phyloP scores from a whole-genome alignment of 176 grass and related monocot genomes.

The Poa pratensis region DNA sequence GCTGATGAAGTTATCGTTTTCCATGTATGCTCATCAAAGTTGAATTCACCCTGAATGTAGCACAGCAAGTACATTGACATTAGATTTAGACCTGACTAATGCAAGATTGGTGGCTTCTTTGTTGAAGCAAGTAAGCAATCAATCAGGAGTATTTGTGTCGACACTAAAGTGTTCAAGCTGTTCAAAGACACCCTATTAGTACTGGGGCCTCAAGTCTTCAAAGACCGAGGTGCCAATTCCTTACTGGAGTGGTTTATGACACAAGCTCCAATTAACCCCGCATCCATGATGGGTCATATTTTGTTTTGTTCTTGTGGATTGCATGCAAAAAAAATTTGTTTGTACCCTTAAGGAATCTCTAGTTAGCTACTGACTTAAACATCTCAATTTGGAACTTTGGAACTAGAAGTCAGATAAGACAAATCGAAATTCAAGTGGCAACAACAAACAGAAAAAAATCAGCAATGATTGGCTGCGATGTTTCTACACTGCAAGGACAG shows the following conservation, averaged over 20 bases:
- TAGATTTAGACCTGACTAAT: not conserved
- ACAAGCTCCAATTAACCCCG: not conserved
- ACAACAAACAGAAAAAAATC: slow-evolving; percentile 19
- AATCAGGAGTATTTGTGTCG: too few species aligned
- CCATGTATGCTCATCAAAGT: slow-evolving; percentile 71
- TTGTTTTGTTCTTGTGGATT: not conserved
- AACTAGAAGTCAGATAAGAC: slow-evolving; percentile 14
- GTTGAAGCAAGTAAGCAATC: slow-evolving; percentile 3
- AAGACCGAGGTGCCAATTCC: not conserved
- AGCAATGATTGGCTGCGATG: slow-evolving; percentile 12
- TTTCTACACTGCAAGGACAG: not conserved
- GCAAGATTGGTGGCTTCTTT: not conserved
- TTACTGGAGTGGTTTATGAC: not conserved
- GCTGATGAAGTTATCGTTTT: slow-evolving; percentile 67
- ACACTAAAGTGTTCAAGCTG: not conserved
- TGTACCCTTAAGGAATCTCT: not conserved
- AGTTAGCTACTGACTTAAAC: slow-evolving; percentile 25
- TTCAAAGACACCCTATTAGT: not conserved
- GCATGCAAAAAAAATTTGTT: slow-evolving; percentile 8
- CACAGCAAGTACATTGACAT: not conserved
- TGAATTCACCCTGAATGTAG: slow-evolving; percentile 63
- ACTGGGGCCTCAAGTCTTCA: not conserved
- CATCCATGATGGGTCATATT: not conserved
- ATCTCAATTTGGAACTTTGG: slow-evolving; percentile 18
- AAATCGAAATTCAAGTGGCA: slow-evolving; percentile 1